phyloP scores from a whole-genome alignment of 139 green algal species.

The Gonium pectorale region DNA sequence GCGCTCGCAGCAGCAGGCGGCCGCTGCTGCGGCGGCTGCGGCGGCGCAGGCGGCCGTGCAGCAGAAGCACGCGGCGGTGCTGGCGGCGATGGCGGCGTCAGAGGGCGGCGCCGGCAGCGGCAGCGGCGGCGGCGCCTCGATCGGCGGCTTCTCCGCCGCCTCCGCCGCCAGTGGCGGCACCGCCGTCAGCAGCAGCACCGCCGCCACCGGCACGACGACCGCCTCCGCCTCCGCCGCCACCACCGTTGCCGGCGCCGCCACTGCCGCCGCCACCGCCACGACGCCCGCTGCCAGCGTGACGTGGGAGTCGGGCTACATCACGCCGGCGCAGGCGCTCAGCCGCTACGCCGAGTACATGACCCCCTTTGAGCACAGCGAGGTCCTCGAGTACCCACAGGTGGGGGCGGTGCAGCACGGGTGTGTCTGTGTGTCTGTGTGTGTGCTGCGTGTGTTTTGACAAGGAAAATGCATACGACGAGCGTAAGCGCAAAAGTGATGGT shows the following conservation, averaged over 20 bases:
- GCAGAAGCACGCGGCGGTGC: too few relatives aligned
- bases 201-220: neutral
- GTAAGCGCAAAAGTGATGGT: too few relatives aligned
- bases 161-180: neutral
- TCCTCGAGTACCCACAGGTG: constrained; percentile 80
- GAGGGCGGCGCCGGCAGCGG: too few relatives aligned
- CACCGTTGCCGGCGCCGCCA: neutral
- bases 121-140: neutral
- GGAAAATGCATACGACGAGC: too few relatives aligned
- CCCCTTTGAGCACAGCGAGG: constrained; percentile 85
- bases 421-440: neutral
- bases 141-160: neutral
- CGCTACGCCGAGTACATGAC: constrained; percentile 78
- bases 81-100: too few relatives aligned
- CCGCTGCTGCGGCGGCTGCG: too few relatives aligned
- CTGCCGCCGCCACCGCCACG: neutral
- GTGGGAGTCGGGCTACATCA: constrained; percentile 66
- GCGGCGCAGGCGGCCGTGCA: too few relatives aligned
- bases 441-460: too few relatives aligned
- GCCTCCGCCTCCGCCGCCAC: neutral
- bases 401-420: neutral
- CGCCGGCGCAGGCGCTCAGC: constrained; percentile 63
- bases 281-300: neutral
- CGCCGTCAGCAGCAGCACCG: neutral
- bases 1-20: neutral